Evolutionary conservation across 305 asterid genomes (phyloP).

Genomic region (Fraxinus baroniana): DNA sequence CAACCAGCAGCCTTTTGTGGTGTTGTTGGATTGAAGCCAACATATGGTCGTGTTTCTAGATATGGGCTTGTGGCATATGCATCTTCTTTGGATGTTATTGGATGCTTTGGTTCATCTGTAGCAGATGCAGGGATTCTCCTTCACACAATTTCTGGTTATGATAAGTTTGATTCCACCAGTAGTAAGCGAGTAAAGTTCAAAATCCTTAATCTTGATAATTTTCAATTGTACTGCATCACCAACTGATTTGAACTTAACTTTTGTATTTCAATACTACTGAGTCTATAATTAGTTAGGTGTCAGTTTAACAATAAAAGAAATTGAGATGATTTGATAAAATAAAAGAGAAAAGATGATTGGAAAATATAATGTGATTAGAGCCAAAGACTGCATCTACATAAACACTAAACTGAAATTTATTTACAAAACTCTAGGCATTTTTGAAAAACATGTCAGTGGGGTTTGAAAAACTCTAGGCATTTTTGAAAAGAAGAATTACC

Average conservation of each 20-base stretch:
- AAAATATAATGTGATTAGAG: background rate
- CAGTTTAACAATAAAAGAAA: background rate
- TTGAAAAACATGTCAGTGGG: background rate
- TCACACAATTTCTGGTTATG: slow-evolving; percentile 69
- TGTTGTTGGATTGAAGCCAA: slow-evolving; percentile 90
- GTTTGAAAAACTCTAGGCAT: background rate
- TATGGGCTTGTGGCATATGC: slow-evolving; percentile 97
- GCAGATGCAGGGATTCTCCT: slow-evolving; percentile 92
- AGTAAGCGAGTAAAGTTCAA: slow-evolving; percentile 54
- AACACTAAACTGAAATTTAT: background rate
- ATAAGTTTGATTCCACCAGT: slow-evolving; percentile 86
- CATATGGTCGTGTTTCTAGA: slow-evolving; percentile 97
- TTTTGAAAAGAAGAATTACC: background rate
- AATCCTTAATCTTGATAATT: slow-evolving; percentile 14
- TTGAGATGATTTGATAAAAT: background rate
- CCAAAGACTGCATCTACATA: background rate
- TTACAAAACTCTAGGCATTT: background rate
- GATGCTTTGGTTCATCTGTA: slow-evolving; percentile 95
- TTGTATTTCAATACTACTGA: background rate
- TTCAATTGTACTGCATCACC: background rate
- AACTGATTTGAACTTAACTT: background rate
- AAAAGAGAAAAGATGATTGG: background rate
- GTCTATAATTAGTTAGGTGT: background rate
- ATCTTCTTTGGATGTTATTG: slow-evolving; percentile 90
- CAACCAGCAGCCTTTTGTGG: slow-evolving; percentile 99